Percentiles rank a stretch among this genome's conserved stretches.
Conservation (phyloP, 352 stramenopile genomes). For the Pythium dissimile region DNA sequence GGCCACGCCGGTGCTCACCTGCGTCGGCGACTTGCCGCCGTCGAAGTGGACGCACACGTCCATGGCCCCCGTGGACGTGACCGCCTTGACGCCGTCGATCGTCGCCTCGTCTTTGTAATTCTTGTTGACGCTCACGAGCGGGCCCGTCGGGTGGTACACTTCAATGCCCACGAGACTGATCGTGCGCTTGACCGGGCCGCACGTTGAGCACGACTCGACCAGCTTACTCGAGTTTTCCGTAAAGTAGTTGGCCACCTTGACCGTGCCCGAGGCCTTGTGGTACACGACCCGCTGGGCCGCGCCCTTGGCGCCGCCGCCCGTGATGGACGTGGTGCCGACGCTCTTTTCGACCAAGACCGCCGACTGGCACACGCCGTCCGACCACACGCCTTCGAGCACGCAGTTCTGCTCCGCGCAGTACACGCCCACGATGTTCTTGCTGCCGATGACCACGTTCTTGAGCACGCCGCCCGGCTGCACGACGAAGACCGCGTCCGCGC, state of each 20-base stretch:
- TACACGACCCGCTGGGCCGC: slow-evolving; percentile 41
- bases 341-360: slow-evolving; percentile 49
- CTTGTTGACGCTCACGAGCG: slow-evolving; percentile 62
- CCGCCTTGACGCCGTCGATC: slow-evolving; percentile 39
- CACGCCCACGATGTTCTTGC: slow-evolving; percentile 37
- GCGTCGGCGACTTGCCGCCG: slow-evolving; percentile 20
- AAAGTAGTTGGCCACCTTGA: slow-evolving; percentile 55
- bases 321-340: slow-evolving; percentile 51
- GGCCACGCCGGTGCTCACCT: slow-evolving; percentile 7
- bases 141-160: slow-evolving; percentile 43
- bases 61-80: slow-evolving; percentile 21
- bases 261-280: slow-evolving; percentile 39
- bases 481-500: slow-evolving; percentile 55
- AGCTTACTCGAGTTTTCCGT: slow-evolving; percentile 42
- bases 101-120: slow-evolving; percentile 69
- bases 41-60: slow-evolving; percentile 26
- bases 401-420: slow-evolving; percentile 64
- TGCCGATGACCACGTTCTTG: slow-evolving; percentile 62
- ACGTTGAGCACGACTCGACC: slow-evolving; percentile 62
- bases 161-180: slow-evolving; percentile 47
- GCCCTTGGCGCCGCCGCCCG: slow-evolving; percentile 46
- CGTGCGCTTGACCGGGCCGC: slow-evolving; percentile 53
- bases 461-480: slow-evolving; percentile 51
- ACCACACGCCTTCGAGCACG: slow-evolving; percentile 54
- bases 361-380: slow-evolving; percentile 48